phyloP scores from a whole-genome alignment of 306 rosid genomes.

The Mimosa bimucronata region DNA sequence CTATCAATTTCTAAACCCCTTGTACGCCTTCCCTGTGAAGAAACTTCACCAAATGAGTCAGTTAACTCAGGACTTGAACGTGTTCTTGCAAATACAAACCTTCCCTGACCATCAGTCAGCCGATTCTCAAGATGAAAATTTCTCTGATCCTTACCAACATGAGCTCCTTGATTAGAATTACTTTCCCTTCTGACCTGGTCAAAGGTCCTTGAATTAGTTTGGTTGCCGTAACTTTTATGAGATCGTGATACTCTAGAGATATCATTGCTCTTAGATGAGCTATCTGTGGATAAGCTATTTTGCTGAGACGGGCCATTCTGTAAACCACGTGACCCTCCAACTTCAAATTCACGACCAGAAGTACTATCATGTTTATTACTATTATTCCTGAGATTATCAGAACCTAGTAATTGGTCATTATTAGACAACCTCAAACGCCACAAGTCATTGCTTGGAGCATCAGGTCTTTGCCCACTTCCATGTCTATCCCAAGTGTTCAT shows the following conservation, averaged over 20 bases:
- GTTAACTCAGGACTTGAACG: constrained; percentile 97
- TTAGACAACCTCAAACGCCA: constrained; percentile 55
- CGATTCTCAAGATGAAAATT: constrained; percentile 51
- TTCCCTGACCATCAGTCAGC: constrained; percentile 64
- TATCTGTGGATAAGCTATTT: constrained; percentile 54
- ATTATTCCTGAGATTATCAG: constrained; percentile 58
- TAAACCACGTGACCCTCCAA: constrained; percentile 48
- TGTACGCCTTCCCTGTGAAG: constrained; percentile 65
- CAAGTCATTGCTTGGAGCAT: constrained; percentile 76
- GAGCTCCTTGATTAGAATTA: constrained; percentile 49
- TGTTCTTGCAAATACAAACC: constrained; percentile 87
- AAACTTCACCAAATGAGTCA: constrained; percentile 72
- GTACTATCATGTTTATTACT: constrained; percentile 50
- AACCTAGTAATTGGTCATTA: constrained; percentile 53
- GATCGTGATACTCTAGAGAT: constrained; percentile 49
- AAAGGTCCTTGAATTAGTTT: constrained; percentile 51
- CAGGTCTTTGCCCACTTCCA: constrained; percentile 97
- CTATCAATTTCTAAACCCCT: constrained; percentile 62
- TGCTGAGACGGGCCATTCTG: constrained; percentile 55
- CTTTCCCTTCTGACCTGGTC: constrained; percentile 62
- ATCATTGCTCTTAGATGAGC: constrained; percentile 49
- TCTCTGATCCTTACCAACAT: constrained; percentile 60
- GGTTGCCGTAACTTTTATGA: constrained; percentile 60
- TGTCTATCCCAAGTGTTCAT: constrained; percentile 97
- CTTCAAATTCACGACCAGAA: constrained; percentile 53